phyloP scores from a whole-genome alignment of 768 basidiomycete species.

The Russula sp. region DNA sequence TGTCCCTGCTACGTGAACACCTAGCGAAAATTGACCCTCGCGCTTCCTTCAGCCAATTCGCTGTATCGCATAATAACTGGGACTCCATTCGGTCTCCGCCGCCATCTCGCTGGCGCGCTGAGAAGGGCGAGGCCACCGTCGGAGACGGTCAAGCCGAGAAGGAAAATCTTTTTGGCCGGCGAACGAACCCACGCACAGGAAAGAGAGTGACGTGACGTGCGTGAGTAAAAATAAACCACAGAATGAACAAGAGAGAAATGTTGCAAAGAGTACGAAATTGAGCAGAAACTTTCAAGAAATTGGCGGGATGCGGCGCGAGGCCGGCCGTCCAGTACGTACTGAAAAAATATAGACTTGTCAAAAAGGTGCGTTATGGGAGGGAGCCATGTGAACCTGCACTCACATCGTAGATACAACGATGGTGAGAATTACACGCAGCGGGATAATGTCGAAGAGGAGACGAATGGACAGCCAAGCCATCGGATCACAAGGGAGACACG shows the following conservation, averaged over 20 bases:
- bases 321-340: conserved; percentile 95
- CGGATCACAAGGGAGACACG: conserved; percentile 42
- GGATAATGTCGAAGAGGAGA: conserved; percentile 83
- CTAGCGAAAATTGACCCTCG: too few species aligned
- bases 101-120: conserved; percentile 63
- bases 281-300: conserved; percentile 96
- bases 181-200: background rate
- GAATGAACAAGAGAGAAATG: conserved; percentile 10
- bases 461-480: conserved; percentile 88
- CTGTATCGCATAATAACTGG: too few species aligned
- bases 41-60: too few species aligned
- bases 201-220: too few species aligned
- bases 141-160: conserved; percentile 73
- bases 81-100: too few species aligned
- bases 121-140: conserved; percentile 88
- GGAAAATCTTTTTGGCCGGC: conserved; percentile 66
- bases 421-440: conserved; percentile 82
- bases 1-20: too few species aligned
- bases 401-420: conserved; percentile 81
- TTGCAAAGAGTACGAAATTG: conserved; percentile 77
- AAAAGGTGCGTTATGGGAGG: background rate
- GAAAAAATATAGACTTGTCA: background rate
- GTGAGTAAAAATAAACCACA: background rate
- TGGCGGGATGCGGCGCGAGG: conserved; percentile 64
- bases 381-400: conserved; percentile 28